Evolutionary conservation across 169 alveolate species (phyloP), one percentile per base, ranked within the genome.

Genomic region (Plasmodium chabaudi): DNA sequence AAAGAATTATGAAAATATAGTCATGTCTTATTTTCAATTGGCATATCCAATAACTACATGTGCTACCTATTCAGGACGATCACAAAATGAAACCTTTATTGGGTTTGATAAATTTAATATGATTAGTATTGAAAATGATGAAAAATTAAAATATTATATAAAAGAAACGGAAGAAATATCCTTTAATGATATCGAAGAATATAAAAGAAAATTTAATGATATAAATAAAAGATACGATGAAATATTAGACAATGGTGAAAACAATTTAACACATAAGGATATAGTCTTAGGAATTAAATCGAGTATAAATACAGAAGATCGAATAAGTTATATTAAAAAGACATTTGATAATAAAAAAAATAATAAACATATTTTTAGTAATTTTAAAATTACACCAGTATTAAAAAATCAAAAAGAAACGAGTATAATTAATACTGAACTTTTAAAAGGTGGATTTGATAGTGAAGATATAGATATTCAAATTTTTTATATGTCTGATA

Each of bases 311-410:
- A 86, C 68, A 39, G 87, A 69, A 69, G 23, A 82, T 21, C 60
- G 74, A 25, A 86, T 69, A 55, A 53, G 47, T 10, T 42, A 86
- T 34, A 63, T 86, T 21, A 68, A 86, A 72, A 86, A 69, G 13
- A 86, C 91, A 15, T 86, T 69, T 42, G 91, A 70, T 25, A 86
- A 69, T 60, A 46, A 57, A 64, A 13, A 86, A 39, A 86, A 70
- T 44, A 86, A 23, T 1, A 25, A 86, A 42, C 7, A 12, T 15
- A 53, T 86, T 7, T 86, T 69, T 17, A 69, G 69, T 17, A 9
- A 7, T 4, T 15, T 47, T 12, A 61, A 39, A 25, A 23, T 53
- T 53, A 72, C 56, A 42, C 15, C 21, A 7, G 55, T 42, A 47
- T 19, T 51, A 67, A 77, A 77, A 61, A 59, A 60, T 25, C 19